Percentiles rank a stretch among this genome's conserved stretches.
Conservation (phyloP, 108 stramenopile genomes). For the Halocafeteria seosinensis region DNA sequence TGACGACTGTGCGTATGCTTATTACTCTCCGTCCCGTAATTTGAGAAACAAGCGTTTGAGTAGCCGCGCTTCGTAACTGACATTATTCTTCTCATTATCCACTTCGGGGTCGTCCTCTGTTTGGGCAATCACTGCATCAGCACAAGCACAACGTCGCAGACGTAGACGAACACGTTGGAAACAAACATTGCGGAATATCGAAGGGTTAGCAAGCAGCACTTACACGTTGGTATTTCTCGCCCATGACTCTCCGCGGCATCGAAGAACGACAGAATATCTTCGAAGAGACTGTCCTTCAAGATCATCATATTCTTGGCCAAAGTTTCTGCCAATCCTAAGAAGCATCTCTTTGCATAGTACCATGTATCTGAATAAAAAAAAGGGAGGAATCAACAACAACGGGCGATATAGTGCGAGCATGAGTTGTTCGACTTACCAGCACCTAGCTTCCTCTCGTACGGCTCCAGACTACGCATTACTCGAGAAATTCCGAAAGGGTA, state of each 20-base stretch:
- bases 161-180: no score
- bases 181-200: no score
- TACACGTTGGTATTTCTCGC: conserved; percentile 30
- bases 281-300: conserved; percentile 45
- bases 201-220: no score
- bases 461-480: conserved; percentile 57
- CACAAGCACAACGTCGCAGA: no score
- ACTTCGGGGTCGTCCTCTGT: conserved; percentile 1
- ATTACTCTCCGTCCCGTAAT: no score
- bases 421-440: no score
- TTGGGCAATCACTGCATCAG: conserved; percentile 26
- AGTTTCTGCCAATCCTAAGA: conserved; percentile 53
- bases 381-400: no score
- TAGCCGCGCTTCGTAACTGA: background rate
- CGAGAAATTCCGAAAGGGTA: conserved; percentile 64
- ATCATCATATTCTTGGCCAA: conserved; percentile 51
- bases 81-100: background rate
- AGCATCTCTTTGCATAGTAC: conserved; percentile 62
- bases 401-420: no score
- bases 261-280: conserved; percentile 51
- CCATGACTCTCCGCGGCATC: conserved; percentile 39
- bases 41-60: background rate
- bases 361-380: conserved; percentile 66
- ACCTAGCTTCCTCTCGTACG: conserved; percentile 59
- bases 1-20: no score